Evolutionary conservation across 805 yeast species (phyloP).

Genomic region (Cyberlindnera veronae): DNA sequence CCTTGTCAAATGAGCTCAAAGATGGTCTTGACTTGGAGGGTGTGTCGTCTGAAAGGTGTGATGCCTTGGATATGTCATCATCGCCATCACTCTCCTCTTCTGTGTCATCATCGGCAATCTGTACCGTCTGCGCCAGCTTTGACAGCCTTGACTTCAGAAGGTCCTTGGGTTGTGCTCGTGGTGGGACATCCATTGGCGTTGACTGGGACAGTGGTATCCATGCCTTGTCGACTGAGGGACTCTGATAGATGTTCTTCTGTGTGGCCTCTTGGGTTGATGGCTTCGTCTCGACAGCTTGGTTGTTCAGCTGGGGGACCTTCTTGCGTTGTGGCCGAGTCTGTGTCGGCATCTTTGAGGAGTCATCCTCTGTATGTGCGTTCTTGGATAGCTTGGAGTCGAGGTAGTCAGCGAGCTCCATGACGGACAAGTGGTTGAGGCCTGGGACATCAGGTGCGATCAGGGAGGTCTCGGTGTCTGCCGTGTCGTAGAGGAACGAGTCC

Average conservation of each 20-base stretch:
- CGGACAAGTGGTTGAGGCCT: constrained; percentile 13
- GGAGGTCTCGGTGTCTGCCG: constrained; percentile 4
- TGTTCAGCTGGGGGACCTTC: not conserved
- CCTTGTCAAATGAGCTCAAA: constrained; percentile 3
- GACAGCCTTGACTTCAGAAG: constrained; percentile 25
- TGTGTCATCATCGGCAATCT: constrained; percentile 10
- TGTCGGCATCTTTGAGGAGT: not conserved
- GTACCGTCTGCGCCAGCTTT: constrained; percentile 18
- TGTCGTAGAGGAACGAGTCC: constrained; percentile 12
- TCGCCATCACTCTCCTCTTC: constrained; percentile 10
- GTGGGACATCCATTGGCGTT: constrained; percentile 21
- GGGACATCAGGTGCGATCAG: constrained; percentile 11
- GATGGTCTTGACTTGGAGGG: constrained; percentile 22
- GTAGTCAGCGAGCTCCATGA: constrained; percentile 15
- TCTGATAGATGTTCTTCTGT: constrained; percentile 1
- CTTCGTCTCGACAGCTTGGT: not conserved
- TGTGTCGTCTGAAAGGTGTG: constrained; percentile 18
- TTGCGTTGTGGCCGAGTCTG: not conserved
- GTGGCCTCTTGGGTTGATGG: not conserved
- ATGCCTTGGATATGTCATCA: constrained; percentile 6
- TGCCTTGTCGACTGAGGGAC: constrained; percentile 18
- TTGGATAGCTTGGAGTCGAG: constrained; percentile 14
- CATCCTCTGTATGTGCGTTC: not conserved
- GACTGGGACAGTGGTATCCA: constrained; percentile 28
- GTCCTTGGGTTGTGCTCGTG: constrained; percentile 25